These are phyloP conservation scores for Coemansia aciculifera DNA, from an alignment of 192 early-diverging fungal genomes.

Conservation along the genomic window DNA sequence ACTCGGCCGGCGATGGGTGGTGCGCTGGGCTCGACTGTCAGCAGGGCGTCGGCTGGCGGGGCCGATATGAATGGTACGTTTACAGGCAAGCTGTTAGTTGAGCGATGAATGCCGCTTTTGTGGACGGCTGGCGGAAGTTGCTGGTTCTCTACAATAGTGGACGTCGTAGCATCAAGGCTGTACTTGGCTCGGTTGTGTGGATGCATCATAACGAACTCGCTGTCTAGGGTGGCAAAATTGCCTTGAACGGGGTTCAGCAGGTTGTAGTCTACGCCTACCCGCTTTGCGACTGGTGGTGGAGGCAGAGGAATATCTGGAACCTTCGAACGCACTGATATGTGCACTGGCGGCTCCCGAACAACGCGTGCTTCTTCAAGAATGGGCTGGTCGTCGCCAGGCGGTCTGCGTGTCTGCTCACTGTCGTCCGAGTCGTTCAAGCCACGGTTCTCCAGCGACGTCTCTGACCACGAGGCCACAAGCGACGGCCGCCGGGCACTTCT, in stretches of 20 bases:
- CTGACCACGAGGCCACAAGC: slow-evolving; percentile 35
- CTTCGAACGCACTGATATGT: slow-evolving; percentile 1
- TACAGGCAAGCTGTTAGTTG: slow-evolving; percentile 27
- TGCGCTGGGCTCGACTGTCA: slow-evolving; percentile 26
- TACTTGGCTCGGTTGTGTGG: slow-evolving; percentile 19
- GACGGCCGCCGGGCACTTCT: slow-evolving; percentile 24
- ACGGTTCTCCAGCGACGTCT: slow-evolving; percentile 4
- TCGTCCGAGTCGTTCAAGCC: neutral
- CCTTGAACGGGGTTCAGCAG: slow-evolving; percentile 15
- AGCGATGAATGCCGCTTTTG: slow-evolving; percentile 23
- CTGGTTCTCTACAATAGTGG: slow-evolving; percentile 3
- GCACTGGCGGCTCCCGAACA: neutral
- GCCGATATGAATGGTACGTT: slow-evolving; percentile 29
- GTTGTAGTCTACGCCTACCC: neutral
- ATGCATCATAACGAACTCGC: neutral
- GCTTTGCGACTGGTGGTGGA: slow-evolving; percentile 12
- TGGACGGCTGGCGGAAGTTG: slow-evolving; percentile 16
- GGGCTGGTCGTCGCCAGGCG: neutral
- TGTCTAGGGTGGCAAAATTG: slow-evolving; percentile 12
- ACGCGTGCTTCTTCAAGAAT: neutral
- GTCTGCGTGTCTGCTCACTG: slow-evolving; percentile 6
- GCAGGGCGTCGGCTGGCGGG: slow-evolving; percentile 12
- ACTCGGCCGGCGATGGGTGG: slow-evolving; percentile 30
- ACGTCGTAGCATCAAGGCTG: slow-evolving; percentile 10
- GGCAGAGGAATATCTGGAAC: slow-evolving; percentile 27